Evolutionary conservation across 345 rosid genomes (phyloP).

Genomic region (Syzygium jambos): DNA sequence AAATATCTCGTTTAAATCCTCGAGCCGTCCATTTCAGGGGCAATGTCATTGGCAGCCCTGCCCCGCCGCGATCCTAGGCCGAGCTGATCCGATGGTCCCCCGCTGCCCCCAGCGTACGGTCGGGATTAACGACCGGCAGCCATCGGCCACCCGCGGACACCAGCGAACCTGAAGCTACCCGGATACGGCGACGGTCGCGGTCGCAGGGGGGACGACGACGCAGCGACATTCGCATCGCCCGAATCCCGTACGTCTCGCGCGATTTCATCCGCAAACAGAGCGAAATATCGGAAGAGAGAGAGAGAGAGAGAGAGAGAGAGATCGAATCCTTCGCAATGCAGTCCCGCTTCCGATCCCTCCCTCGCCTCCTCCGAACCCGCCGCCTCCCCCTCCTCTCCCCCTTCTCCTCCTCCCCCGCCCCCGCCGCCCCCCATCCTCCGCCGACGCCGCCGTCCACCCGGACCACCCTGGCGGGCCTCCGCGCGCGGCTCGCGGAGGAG

Average conservation of each 20-base stretch:
- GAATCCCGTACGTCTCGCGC: not conserved
- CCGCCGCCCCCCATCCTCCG: conserved; percentile 15
- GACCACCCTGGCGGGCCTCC: conserved; percentile 62
- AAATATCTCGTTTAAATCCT: too few relatives aligned
- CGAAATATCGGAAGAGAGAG: not conserved
- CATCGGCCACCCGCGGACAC: not conserved
- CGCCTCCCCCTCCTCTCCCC: conserved; percentile 4
- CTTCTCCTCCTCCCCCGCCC: conserved; percentile 26
- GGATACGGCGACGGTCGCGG: not conserved
- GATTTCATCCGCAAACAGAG: not conserved
- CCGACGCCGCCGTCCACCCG: conserved; percentile 18
- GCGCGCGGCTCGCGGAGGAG: conserved; percentile 75
- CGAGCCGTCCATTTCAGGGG: too few relatives aligned
- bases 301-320: not conserved
- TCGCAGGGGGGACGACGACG: not conserved
- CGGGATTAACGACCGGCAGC: not conserved
- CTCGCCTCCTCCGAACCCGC: conserved; percentile 15
- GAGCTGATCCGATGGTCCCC: not conserved
- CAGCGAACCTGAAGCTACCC: not conserved
- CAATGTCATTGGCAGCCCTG: not conserved
- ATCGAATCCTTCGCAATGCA: conserved; percentile 8
- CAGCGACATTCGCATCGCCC: not conserved
- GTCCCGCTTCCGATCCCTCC: conserved; percentile 21
- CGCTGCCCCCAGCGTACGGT: not conserved
- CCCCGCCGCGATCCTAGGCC: not conserved